Conservation (phyloP, 805 yeast genomes). For the Schwanniomyces pseudopolymorphus region DNA sequence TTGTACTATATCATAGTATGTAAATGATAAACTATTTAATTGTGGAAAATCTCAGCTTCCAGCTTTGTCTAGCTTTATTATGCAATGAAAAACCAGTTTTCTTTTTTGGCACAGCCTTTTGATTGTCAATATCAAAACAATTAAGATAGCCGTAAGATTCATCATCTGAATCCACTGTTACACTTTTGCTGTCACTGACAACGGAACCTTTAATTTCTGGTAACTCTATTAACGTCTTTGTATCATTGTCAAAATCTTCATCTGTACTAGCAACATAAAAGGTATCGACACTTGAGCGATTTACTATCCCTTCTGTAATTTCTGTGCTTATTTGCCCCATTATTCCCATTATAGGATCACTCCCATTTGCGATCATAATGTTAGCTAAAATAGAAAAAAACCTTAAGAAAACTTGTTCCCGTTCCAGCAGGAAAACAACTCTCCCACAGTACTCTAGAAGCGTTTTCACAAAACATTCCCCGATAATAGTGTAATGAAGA, state of each 20-base stretch:
- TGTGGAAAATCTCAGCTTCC: not conserved
- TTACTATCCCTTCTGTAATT: not conserved
- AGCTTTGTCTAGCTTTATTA: not conserved
- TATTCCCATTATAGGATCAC: conserved; percentile 7
- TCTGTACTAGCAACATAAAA: not conserved
- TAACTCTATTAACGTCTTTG: not conserved
- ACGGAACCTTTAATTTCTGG: not conserved
- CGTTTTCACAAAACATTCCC: conserved; percentile 15
- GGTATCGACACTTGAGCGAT: not conserved
- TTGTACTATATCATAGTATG: not conserved
- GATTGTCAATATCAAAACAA: not conserved
- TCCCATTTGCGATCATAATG: conserved; percentile 1
- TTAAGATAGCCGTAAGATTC: not conserved
- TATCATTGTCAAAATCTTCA: not conserved
- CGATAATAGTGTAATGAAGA: conserved; percentile 14
- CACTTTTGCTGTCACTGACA: not conserved
- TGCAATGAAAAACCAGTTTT: not conserved
- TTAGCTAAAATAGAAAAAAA: conserved; percentile 8
- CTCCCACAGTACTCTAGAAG: conserved; percentile 9
- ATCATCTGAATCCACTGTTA: not conserved
- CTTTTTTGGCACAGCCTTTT: not conserved
- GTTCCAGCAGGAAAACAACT: conserved; percentile 7
- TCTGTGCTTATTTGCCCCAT: conserved; percentile 1
- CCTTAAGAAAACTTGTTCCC: conserved; percentile 8
- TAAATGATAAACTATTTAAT: not conserved